A percentile compares a stretch with the other conserved stretches of the same genome.
Evolutionary conservation across 495 filamentous ascomycete genomes (phyloP).

Genomic region (Durotheca rogersii): DNA sequence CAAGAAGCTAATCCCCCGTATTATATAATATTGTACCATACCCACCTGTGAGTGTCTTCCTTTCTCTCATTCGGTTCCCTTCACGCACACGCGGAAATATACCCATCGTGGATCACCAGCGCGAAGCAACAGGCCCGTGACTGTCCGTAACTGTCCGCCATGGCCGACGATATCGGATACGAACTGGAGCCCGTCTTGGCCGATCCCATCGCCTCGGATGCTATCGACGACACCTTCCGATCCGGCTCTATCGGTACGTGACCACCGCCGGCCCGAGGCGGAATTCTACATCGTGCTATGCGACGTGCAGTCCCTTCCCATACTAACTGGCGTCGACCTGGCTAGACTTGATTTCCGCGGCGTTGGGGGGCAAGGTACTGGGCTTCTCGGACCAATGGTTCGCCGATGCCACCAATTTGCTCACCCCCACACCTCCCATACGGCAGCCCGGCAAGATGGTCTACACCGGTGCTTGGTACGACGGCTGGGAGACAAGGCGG

Average conservation of each 20-base stretch:
- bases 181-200: conserved; percentile 49
- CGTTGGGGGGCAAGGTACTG: conserved; percentile 72
- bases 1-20: too few relatives aligned
- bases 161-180: conserved; percentile 44
- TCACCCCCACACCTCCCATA: conserved; percentile 73
- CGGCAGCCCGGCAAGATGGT: conserved; percentile 79
- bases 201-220: conserved; percentile 50
- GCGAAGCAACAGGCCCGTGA: not conserved
- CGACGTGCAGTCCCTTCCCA: not conserved
- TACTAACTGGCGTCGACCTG: conserved; percentile 18
- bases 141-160: conserved; percentile 10
- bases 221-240: conserved; percentile 72
- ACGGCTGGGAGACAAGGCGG: conserved; percentile 90
- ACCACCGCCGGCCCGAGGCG: too few relatives aligned
- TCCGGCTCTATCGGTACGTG: conserved; percentile 67
- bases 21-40: too few relatives aligned
- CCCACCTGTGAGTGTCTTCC: too few relatives aligned
- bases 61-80: too few relatives aligned
- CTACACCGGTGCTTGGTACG: conserved; percentile 87
- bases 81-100: too few relatives aligned
- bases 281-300: too few relatives aligned
- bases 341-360: conserved; percentile 72
- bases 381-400: conserved; percentile 87
- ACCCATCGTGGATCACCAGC: too few relatives aligned
- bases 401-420: conserved; percentile 75